Percentiles rank a stretch among this genome's conserved stretches.
These are phyloP conservation scores for Westerdykella aurantiaca DNA, from an alignment of 2,329 filamentous ascomycete genomes.

Conservation along the genomic window DNA sequence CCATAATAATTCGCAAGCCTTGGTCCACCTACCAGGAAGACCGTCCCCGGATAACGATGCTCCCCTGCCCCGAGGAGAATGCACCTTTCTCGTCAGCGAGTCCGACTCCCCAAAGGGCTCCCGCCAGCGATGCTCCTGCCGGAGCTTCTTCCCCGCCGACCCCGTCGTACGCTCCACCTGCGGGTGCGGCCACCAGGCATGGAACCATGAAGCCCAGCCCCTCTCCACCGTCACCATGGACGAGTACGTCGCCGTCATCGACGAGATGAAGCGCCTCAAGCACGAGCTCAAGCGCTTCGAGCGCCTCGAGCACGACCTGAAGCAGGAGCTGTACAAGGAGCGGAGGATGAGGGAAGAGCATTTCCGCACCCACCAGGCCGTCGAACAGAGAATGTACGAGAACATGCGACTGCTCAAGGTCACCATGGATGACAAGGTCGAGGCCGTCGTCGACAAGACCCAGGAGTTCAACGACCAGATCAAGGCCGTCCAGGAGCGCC, in stretches of 20 bases:
- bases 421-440: slow-evolving; percentile 37
- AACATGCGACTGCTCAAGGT: slow-evolving; percentile 37
- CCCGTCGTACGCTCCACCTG: slow-evolving; percentile 37
- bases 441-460: slow-evolving; percentile 38
- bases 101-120: slow-evolving; percentile 16
- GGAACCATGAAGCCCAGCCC: slow-evolving; percentile 39
- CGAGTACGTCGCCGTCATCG: slow-evolving; percentile 32
- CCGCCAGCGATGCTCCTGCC: slow-evolving; percentile 41
- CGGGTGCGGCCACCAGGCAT: slow-evolving; percentile 45
- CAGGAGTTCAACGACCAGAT: slow-evolving; percentile 35
- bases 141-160: slow-evolving; percentile 38
- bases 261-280: slow-evolving; percentile 33
- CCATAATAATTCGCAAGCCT: slow-evolving; percentile 24
- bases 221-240: slow-evolving; percentile 32
- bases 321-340: slow-evolving; percentile 34
- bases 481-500: slow-evolving; percentile 31
- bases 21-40: slow-evolving; percentile 27
- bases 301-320: slow-evolving; percentile 32
- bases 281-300: slow-evolving; percentile 30
- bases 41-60: slow-evolving; percentile 21
- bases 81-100: slow-evolving; percentile 30
- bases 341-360: slow-evolving; percentile 31
- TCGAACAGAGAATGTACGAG: slow-evolving; percentile 34
- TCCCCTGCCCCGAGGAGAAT: slow-evolving; percentile 37
- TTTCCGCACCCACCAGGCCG: slow-evolving; percentile 26